Evolutionary conservation across 352 stramenopile genomes (phyloP), one percentile per base, ranked within the genome.

Genomic region (Pythium brassicae): DNA sequence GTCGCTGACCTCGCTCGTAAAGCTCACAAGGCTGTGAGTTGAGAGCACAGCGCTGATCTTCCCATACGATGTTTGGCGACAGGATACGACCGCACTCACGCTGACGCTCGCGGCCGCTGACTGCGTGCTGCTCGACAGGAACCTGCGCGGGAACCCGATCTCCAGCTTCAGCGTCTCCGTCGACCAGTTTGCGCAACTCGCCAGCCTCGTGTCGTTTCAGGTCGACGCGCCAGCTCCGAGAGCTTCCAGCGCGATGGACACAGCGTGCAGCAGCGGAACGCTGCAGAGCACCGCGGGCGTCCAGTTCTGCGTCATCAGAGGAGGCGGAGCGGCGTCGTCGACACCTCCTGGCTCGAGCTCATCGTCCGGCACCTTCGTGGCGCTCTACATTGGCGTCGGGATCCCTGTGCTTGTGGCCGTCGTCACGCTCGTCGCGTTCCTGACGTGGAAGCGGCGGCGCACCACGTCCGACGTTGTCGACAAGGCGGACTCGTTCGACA

Each of bases 361-460:
- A 37, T 70, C 59, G 32, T 72, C 76, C 57, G 43, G 78, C 52
- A 69, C 71, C 40, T 73, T 72, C 52, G 52, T 74, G 50, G 65
- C 69, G 34, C 62, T 76, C 40, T 63, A 47, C 11, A 65, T 63
- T 10, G 76, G 68, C 39, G 35, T 81, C 15, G 53, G 81, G 20
- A 69, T 83, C 1, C 68, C 67, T 22, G 59, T 72, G n/a, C 55
- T 82, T 35, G 57, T 82, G 20, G 78, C 80, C 47, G 60, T 80
- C 42, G 66, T 71, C n/a, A 64, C 7, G 4, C 11, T 42, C 15
- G 15, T 20, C 15, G 15, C 3, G 37, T 42, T 42, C 37, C 9
- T 42, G 5, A 2, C 73, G 42, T 61, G 64, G 10, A 67, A 78
- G 43, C 69, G 69, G 6, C 67, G 69, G 58, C 57, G n/a, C 49